These are phyloP conservation scores for Geranium rotundifolium DNA, from an alignment of 345 rosid species.

Conservation along the genomic window DNA sequence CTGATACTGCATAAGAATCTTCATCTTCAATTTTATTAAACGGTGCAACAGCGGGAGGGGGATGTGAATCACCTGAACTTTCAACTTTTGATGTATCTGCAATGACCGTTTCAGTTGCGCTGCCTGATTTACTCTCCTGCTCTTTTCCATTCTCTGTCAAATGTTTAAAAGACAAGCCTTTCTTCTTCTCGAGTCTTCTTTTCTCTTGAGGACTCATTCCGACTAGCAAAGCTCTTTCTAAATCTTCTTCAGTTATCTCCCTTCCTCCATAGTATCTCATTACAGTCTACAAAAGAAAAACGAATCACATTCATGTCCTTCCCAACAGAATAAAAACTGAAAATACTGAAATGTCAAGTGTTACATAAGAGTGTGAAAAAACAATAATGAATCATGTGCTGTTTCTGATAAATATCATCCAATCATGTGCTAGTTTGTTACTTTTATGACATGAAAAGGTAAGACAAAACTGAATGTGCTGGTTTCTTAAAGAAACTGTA, in stretches of 20 bases:
- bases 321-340: not conserved
- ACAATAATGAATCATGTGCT: not conserved
- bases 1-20: conserved; percentile 1
- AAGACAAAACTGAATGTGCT: no score
- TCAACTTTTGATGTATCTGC: conserved; percentile 11
- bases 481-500: no score
- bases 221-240: conserved; percentile 70
- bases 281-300: conserved; percentile 34
- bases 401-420: not conserved
- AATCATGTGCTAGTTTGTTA: no score
- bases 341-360: not conserved
- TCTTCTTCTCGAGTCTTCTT: conserved; percentile 58
- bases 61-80: conserved; percentile 6
- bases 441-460: no score
- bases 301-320: not conserved
- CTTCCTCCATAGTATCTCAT: conserved; percentile 85
- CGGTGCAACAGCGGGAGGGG: conserved; percentile 8
- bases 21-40: conserved; percentile 9
- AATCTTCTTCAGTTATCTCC: conserved; percentile 66
- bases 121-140: conserved; percentile 13
- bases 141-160: conserved; percentile 17
- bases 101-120: conserved; percentile 4
- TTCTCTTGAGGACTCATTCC: conserved; percentile 90
- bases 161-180: conserved; percentile 34
- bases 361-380: not conserved